Evolutionary conservation across 495 filamentous ascomycete species (phyloP).

Genomic region (Schizothecium vesticola): DNA sequence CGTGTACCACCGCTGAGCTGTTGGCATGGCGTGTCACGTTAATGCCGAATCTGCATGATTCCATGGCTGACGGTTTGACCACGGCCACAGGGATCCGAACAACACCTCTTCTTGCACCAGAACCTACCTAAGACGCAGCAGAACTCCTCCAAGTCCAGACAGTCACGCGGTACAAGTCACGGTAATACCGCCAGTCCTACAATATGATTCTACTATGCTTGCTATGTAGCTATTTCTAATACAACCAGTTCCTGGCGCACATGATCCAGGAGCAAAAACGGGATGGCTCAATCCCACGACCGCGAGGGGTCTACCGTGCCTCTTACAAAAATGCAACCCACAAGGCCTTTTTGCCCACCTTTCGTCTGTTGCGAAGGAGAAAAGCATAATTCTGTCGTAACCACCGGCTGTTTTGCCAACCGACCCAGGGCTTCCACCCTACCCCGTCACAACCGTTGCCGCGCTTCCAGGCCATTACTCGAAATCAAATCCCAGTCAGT

Average conservation of each 20-base stretch:
- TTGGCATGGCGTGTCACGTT: not conserved
- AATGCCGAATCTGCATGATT: not conserved
- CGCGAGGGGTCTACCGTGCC: not conserved
- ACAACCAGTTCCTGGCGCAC: not conserved
- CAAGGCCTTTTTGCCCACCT: not conserved
- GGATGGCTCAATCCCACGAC: not conserved
- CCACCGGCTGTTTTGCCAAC: conserved; percentile 3
- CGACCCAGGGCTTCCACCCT: not conserved
- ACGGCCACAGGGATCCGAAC: not conserved
- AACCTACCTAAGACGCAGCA: no score
- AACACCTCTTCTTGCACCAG: not conserved
- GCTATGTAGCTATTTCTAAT: not conserved
- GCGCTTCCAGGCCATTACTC: not conserved
- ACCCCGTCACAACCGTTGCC: not conserved
- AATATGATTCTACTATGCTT: not conserved
- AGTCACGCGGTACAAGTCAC: not conserved
- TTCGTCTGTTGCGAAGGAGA: not conserved
- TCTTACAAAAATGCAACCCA: not conserved
- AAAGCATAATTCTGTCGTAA: conserved; percentile 7
- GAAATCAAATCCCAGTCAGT: not conserved
- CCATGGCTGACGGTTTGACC: not conserved
- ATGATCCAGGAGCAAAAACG: not conserved
- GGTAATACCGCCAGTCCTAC: not conserved
- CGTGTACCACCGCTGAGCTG: not conserved
- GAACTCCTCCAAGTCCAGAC: not conserved